A percentile compares a stretch with the other conserved stretches of the same genome.
These are phyloP conservation scores for Exophiala oligosperma DNA, from an alignment of 2,329 filamentous ascomycete species.

Conservation along the genomic window DNA sequence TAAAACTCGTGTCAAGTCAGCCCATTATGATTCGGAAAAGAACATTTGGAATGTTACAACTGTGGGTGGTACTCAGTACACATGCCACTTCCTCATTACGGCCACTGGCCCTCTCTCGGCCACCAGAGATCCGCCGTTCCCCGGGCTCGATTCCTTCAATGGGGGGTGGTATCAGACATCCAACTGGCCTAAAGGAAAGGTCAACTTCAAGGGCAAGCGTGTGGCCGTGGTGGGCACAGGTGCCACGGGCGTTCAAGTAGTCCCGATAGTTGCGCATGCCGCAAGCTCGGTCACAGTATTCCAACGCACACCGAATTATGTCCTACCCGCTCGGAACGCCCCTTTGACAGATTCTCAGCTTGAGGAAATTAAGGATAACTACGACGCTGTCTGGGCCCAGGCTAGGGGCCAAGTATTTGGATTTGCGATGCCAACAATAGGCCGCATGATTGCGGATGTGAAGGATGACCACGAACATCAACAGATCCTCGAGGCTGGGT, in stretches of 20 bases:
- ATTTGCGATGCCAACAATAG: too few relatives aligned
- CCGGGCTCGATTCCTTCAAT: constrained; percentile 59
- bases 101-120: constrained; percentile 52
- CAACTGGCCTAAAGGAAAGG: constrained; percentile 55
- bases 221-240: constrained; percentile 66
- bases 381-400: too few relatives aligned
- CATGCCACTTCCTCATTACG: constrained; percentile 45
- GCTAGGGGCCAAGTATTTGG: too few relatives aligned
- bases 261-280: constrained; percentile 24
- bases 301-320: constrained; percentile 63
- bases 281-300: constrained; percentile 40
- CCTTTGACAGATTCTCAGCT: not conserved
- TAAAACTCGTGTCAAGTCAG: constrained; percentile 42
- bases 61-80: constrained; percentile 39
- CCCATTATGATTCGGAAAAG: constrained; percentile 37
- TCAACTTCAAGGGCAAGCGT: constrained; percentile 51
- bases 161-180: constrained; percentile 61
- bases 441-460: too few relatives aligned
- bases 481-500: too few relatives aligned
- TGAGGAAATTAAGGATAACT: too few relatives aligned
- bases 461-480: too few relatives aligned
- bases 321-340: not conserved
- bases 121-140: constrained; percentile 53
- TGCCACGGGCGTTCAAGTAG: constrained; percentile 26
- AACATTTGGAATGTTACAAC: constrained; percentile 47